Evolutionary conservation across 177 flowering plant species (phyloP).

Genomic region (Tripterygium wilfordii): DNA sequence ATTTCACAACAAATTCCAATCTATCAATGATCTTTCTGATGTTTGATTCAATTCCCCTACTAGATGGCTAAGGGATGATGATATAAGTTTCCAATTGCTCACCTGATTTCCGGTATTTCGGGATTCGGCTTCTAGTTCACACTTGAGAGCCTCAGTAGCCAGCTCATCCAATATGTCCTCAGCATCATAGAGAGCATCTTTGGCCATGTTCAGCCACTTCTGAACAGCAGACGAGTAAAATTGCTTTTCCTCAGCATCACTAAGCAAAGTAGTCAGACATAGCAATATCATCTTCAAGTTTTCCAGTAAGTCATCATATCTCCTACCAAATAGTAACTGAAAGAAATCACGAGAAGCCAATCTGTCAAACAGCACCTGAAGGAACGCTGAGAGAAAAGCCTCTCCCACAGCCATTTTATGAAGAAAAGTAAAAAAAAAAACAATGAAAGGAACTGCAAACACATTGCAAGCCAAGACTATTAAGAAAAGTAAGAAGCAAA

Average conservation of each 20-base stretch:
- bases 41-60: background rate
- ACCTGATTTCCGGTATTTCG: background rate
- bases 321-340: background rate
- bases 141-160: conserved; percentile 5
- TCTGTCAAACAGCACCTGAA: background rate
- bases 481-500: too few species aligned
- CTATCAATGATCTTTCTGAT: conserved; percentile 6
- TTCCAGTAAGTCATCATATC: background rate
- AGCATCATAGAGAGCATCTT: conserved; percentile 14
- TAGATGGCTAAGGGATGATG: background rate
- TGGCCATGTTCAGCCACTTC: conserved; percentile 8
- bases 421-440: too few species aligned
- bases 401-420: too few species aligned
- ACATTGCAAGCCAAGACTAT: too few species aligned
- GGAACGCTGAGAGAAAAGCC: background rate
- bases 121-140: background rate
- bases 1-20: conserved; percentile 8
- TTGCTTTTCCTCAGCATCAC: conserved; percentile 4
- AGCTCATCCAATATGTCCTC: conserved; percentile 21
- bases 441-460: too few species aligned
- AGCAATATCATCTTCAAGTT: background rate
- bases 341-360: conserved; percentile 2
- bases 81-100: too few species aligned
- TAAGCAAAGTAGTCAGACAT: background rate
- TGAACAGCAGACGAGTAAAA: background rate